Evolutionary conservation across 73 alveolate genomes (phyloP).

Genomic region (Paramecium primaurelia): DNA sequence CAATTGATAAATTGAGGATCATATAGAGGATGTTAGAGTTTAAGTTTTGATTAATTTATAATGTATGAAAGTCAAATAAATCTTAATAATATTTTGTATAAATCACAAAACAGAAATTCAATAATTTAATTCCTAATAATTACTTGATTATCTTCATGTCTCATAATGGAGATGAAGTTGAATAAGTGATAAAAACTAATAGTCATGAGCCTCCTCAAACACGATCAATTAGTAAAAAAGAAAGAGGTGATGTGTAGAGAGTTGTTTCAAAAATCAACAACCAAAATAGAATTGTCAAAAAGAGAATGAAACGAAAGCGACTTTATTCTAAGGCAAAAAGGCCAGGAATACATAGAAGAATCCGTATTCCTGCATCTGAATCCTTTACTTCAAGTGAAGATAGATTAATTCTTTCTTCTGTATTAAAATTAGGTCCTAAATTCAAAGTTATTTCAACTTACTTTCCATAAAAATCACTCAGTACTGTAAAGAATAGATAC

Average conservation of each 20-base stretch:
- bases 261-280: not conserved
- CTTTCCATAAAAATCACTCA: not conserved
- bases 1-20: not conserved
- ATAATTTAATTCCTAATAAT: not conserved
- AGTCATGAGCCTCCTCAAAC: not conserved
- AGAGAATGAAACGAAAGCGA: not conserved
- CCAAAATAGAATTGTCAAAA: not conserved
- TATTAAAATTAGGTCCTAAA: not conserved
- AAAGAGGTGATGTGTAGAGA: not conserved
- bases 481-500: not conserved
- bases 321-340: not conserved
- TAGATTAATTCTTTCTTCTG: not conserved
- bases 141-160: not conserved
- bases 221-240: not conserved
- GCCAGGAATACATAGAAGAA: not conserved
- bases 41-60: not conserved
- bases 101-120: not conserved
- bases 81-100: not conserved
- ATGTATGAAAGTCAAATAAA: not conserved
- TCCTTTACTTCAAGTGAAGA: not conserved
- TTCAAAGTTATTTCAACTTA: not conserved
- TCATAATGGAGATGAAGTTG: not conserved
- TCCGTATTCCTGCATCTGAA: not conserved
- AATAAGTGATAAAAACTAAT: not conserved
- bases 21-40: not conserved